Percentiles rank a stretch among this genome's conserved stretches.
These are phyloP conservation scores for Pontederia paniculata DNA, from an alignment of 176 grass and related monocot species.

Conservation along the genomic window DNA sequence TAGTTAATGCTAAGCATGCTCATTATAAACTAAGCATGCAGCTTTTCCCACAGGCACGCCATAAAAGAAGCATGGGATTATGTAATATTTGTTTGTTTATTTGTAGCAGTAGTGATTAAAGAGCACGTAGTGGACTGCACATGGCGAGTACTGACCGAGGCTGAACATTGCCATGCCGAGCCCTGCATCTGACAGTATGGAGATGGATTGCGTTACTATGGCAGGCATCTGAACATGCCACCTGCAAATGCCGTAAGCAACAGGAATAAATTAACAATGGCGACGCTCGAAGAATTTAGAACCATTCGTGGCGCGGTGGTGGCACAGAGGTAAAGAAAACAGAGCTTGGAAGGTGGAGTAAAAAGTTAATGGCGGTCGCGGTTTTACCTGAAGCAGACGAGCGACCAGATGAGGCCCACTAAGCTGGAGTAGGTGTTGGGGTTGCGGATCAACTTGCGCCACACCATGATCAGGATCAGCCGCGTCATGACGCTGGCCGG, in stretches of 20 bases:
- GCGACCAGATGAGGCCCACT: constrained; percentile 10
- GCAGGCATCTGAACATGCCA: constrained; percentile 1
- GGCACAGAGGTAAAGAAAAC: not conserved
- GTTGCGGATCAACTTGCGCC: constrained; percentile 18
- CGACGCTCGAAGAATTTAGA: too few relatives aligned
- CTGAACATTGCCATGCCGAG: constrained; percentile 18
- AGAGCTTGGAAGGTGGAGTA: too few relatives aligned
- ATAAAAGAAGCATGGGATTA: too few relatives aligned
- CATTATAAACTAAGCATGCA: too few relatives aligned
- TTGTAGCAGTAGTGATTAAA: too few relatives aligned
- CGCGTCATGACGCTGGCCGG: constrained; percentile 17
- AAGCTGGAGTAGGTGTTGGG: constrained; percentile 22
- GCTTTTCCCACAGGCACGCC: too few relatives aligned
- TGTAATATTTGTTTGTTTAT: too few relatives aligned
- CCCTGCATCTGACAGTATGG: constrained; percentile 8
- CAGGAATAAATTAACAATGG: too few relatives aligned
- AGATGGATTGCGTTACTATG: constrained; percentile 2
- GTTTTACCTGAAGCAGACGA: constrained; percentile 14
- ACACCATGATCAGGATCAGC: constrained; percentile 18
- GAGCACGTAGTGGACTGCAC: too few relatives aligned
- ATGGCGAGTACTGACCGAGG: constrained; percentile 3
- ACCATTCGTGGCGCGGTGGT: not conserved
- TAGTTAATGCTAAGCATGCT: too few relatives aligned
- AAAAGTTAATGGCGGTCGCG: not conserved
- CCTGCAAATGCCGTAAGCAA: not conserved